Conservation (phyloP, 2,329 filamentous ascomycete genomes). For the Endothia cerciana region DNA sequence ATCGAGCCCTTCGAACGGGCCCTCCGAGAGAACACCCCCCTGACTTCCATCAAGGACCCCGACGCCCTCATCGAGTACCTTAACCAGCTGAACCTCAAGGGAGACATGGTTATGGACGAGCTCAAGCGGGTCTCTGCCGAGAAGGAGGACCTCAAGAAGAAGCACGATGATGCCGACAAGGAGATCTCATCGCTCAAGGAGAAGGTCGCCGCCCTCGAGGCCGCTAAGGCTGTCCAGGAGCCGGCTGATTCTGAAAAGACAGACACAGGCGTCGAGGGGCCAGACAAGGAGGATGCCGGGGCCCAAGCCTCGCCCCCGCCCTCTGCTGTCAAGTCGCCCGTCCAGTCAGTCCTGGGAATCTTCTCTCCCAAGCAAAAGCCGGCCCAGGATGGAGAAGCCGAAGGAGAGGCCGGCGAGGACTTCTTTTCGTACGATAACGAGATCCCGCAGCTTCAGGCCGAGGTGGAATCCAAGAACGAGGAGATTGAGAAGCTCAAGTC, state of each 20-base stretch:
- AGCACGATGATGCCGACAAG: slow-evolving; percentile 62
- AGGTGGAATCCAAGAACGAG: slow-evolving; percentile 70
- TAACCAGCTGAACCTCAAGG: slow-evolving; percentile 81
- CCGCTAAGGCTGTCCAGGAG: slow-evolving; percentile 35
- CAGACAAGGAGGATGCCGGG: slow-evolving; percentile 34
- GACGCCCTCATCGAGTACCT: slow-evolving; percentile 86
- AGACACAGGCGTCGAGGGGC: slow-evolving; percentile 27
- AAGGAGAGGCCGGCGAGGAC: slow-evolving; percentile 60
- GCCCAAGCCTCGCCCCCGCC: slow-evolving; percentile 31
- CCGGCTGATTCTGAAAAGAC: slow-evolving; percentile 40
- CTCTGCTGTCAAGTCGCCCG: slow-evolving; percentile 48
- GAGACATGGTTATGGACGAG: slow-evolving; percentile 93
- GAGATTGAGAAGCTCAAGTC: slow-evolving; percentile 72
- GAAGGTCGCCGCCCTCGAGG: slow-evolving; percentile 57
- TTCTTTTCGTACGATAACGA: slow-evolving; percentile 95
- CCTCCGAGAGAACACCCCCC: slow-evolving; percentile 87
- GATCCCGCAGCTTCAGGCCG: slow-evolving; percentile 76
- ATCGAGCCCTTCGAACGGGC: slow-evolving; percentile 94
- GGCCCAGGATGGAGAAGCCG: slow-evolving; percentile 37
- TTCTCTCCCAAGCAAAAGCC: slow-evolving; percentile 54
- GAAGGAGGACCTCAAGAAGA: slow-evolving; percentile 78
- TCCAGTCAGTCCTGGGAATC: slow-evolving; percentile 52
- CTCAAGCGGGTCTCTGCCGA: slow-evolving; percentile 84
- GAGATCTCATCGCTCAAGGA: slow-evolving; percentile 43
- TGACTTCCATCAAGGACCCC: slow-evolving; percentile 86